phyloP scores from a whole-genome alignment of 208 protist genomes.

The Acanthamoeba castellanii region DNA sequence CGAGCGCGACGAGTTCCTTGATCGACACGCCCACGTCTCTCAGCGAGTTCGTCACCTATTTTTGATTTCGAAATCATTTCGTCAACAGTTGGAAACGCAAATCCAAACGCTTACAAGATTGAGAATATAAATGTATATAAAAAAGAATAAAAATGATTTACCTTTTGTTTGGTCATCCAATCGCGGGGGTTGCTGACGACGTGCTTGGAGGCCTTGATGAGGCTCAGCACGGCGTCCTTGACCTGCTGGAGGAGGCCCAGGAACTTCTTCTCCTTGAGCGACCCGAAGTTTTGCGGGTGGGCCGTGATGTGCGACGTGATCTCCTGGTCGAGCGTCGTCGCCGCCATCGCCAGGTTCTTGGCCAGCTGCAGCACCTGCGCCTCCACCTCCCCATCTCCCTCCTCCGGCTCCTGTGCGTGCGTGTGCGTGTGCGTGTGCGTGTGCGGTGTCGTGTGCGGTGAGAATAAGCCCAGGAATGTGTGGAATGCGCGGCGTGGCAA shows the following conservation, averaged over 20 bases:
- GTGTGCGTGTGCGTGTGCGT: no score
- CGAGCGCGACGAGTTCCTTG: conserved; percentile 28
- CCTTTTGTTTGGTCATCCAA: conserved; percentile 68
- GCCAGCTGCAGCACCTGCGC: conserved; percentile 42
- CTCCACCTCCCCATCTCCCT: conserved; percentile 35
- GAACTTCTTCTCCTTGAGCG: not conserved
- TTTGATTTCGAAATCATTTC: no score
- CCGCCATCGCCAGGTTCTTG: conserved; percentile 41
- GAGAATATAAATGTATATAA: no score
- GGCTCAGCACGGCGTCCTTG: conserved; percentile 50
- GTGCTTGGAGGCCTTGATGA: conserved; percentile 58
- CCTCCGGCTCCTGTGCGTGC: not conserved
- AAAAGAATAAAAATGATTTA: no score
- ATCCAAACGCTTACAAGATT: no score
- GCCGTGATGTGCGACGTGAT: not conserved
- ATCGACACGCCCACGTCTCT: conserved; percentile 33
- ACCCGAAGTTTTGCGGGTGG: not conserved
- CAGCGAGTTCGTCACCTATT: conserved; percentile 40
- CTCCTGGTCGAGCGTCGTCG: conserved; percentile 14
- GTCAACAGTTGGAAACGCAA: no score
- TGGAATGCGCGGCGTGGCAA: no score
- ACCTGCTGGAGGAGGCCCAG: conserved; percentile 7
- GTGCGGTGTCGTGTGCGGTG: no score
- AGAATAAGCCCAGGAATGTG: no score
- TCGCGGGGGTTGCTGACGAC: conserved; percentile 64